phyloP scores from a whole-genome alignment of 352 stramenopile species.

The Aphanomyces euteiches region DNA sequence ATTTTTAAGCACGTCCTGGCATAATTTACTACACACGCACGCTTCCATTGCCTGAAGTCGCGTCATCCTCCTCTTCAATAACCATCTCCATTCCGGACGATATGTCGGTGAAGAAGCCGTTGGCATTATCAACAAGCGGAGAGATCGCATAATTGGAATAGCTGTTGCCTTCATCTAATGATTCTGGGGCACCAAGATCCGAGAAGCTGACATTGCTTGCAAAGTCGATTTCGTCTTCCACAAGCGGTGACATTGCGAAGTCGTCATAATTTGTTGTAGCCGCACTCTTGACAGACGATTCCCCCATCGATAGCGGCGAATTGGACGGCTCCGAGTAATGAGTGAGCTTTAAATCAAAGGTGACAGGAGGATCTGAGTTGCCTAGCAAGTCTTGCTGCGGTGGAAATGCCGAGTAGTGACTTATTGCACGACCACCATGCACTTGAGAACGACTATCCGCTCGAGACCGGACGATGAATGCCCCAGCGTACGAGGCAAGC shows the following conservation, averaged over 20 bases:
- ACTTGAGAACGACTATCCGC: not conserved
- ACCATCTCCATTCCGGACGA: constrained; percentile 12
- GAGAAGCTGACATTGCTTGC: not conserved
- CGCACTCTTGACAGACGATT: not conserved
- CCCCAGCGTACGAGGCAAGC: constrained; percentile 15
- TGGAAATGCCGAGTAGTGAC: no score
- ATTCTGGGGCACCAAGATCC: not conserved
- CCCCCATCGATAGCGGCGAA: not conserved
- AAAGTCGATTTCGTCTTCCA: not conserved
- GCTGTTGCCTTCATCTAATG: constrained; percentile 10
- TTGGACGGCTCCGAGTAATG: not conserved
- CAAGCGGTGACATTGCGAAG: constrained; percentile 8
- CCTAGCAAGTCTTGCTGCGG: not conserved
- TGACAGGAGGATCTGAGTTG: not conserved
- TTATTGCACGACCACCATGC: no score
- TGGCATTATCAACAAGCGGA: not conserved
- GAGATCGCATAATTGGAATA: constrained; percentile 17
- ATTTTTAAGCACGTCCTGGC: no score
- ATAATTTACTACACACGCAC: no score
- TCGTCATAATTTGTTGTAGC: not conserved
- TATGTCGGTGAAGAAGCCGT: not conserved
- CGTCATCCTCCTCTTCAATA: constrained; percentile 2
- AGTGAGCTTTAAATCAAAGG: not conserved
- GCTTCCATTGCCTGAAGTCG: no score
- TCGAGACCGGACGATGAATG: constrained; percentile 15